Evolutionary conservation across 2,329 filamentous ascomycete species (phyloP).

Genomic region (Geosmithia flava): DNA sequence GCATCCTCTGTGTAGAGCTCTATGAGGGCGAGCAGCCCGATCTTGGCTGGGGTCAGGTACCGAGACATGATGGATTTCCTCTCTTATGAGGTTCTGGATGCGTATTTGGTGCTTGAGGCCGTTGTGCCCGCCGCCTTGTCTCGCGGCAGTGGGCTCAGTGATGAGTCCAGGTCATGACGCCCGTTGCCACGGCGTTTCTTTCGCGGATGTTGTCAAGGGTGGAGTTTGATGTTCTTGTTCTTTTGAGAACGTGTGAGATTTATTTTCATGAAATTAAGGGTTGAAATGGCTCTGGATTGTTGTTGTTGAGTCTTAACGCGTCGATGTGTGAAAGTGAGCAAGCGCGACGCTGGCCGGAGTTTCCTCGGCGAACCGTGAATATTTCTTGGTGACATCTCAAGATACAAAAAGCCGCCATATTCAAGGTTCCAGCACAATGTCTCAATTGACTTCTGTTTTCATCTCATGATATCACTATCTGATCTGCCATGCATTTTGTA

Average conservation of each 20-base stretch:
- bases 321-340: neutral
- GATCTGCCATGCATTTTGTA: no score
- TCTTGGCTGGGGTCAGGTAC: constrained; percentile 79
- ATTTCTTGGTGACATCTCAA: no score
- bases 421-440: no score
- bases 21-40: constrained; percentile 69
- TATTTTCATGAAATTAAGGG: no score
- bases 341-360: neutral
- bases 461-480: no score
- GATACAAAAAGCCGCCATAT: no score
- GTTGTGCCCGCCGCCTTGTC: neutral
- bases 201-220: neutral
- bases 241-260: no score
- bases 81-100: neutral
- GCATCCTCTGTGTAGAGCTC: constrained; percentile 67
- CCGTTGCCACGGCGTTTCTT: neutral
- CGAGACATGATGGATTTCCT: constrained; percentile 46
- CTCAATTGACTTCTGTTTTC: no score
- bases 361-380: neutral
- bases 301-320: no score
- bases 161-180: neutral
- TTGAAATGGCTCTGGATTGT: no score
- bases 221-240: no score
- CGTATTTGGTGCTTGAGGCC: neutral
- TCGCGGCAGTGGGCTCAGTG: neutral